phyloP scores from a whole-genome alignment of 2,329 filamentous ascomycete species.

The Sphaerostilbella broomeana region DNA sequence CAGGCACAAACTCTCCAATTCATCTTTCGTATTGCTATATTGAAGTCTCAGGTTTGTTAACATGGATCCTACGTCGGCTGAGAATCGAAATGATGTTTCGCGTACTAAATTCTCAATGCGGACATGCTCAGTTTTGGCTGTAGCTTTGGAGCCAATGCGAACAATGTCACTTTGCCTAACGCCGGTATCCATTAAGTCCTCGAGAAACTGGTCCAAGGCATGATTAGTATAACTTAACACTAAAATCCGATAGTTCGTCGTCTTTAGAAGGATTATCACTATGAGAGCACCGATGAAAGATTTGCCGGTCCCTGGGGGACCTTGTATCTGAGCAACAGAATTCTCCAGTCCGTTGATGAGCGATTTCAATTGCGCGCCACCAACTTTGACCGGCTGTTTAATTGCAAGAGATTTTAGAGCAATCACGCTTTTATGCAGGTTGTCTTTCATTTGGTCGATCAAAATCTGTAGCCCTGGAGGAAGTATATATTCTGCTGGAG shows the following conservation, averaged over 20 bases:
- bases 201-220: slow-evolving; percentile 50
- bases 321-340: slow-evolving; percentile 58
- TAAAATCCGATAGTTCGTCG: slow-evolving; percentile 47
- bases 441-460: not conserved
- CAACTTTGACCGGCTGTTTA: slow-evolving; percentile 20
- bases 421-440: not conserved
- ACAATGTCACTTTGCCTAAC: slow-evolving; percentile 46
- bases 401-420: slow-evolving; percentile 18
- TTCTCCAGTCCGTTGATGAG: slow-evolving; percentile 47
- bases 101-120: slow-evolving; percentile 36
- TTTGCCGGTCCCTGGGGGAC: slow-evolving; percentile 71
- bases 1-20: not conserved
- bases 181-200: slow-evolving; percentile 55
- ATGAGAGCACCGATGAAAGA: slow-evolving; percentile 64
- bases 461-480: slow-evolving; percentile 10
- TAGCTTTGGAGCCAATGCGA: slow-evolving; percentile 57
- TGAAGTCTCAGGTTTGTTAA: not conserved
- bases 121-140: slow-evolving; percentile 39
- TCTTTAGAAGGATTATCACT: slow-evolving; percentile 47
- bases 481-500: slow-evolving; percentile 10
- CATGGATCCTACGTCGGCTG: not conserved
- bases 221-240: slow-evolving; percentile 63
- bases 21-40: not conserved
- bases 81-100: not conserved
- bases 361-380: slow-evolving; percentile 46